Percentiles rank a stretch among this genome's conserved stretches.
These are phyloP conservation scores for Hydrangea macrophylla DNA, from an alignment of 148 eudicot genomes.

Conservation along the genomic window DNA sequence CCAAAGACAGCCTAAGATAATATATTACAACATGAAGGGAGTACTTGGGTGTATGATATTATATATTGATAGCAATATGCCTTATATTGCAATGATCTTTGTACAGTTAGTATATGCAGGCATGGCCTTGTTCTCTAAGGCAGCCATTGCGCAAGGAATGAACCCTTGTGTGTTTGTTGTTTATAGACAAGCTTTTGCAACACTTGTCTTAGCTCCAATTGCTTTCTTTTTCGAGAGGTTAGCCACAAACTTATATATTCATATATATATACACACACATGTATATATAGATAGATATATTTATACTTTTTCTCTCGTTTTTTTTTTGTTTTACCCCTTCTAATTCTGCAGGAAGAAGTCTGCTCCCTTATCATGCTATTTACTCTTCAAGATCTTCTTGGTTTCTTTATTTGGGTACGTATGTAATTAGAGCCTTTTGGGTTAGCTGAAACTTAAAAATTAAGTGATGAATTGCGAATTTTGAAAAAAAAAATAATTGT, in stretches of 20 bases:
- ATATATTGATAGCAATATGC: constrained; percentile 28
- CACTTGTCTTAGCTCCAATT: constrained; percentile 33
- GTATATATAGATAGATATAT: too few relatives aligned
- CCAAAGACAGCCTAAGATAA: neutral
- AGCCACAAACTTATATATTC: neutral
- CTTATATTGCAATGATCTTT: constrained; percentile 28
- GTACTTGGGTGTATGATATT: neutral
- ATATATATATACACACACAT: neutral
- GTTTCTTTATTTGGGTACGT: constrained; percentile 21
- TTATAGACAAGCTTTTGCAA: constrained; percentile 43
- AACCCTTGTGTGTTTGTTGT: constrained; percentile 35
- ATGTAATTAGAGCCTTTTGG: too few relatives aligned
- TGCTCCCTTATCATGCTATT: constrained; percentile 17
- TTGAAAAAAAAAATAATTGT: too few relatives aligned
- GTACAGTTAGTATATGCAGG: constrained; percentile 39
- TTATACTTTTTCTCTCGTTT: neutral
- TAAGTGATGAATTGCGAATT: too few relatives aligned
- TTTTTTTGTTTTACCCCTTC: neutral
- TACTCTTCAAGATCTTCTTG: constrained; percentile 37
- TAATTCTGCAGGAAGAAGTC: constrained; percentile 27
- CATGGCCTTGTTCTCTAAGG: constrained; percentile 40
- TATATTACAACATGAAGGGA: constrained; percentile 6
- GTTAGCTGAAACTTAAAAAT: too few relatives aligned
- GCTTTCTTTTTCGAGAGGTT: constrained; percentile 39
- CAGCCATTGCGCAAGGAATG: constrained; percentile 35